Conservation (phyloP, 108 stramenopile species). For the Cyclotella cryptica region DNA sequence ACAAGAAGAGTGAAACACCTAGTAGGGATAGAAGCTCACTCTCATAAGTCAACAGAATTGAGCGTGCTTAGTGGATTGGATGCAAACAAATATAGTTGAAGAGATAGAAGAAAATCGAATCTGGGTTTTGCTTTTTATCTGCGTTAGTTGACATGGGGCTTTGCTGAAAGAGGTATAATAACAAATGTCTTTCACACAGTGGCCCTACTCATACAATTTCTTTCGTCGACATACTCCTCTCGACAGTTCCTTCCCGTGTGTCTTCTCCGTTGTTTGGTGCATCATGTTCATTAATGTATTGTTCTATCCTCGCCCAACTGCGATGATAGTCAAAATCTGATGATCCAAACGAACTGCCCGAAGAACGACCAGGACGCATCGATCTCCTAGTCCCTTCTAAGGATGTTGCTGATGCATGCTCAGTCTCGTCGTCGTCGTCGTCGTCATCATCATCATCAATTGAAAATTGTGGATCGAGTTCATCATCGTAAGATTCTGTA, state of each 20-base stretch:
- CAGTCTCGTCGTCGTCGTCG: not conserved
- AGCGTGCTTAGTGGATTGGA: too few relatives aligned
- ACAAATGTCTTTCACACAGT: too few relatives aligned
- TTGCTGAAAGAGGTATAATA: too few relatives aligned
- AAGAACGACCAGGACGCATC: not conserved
- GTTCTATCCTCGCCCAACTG: conserved; percentile 32
- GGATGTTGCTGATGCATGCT: not conserved
- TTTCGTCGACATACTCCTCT: conserved; percentile 1
- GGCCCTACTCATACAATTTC: conserved; percentile 13
- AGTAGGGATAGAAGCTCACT: too few relatives aligned
- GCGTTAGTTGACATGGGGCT: too few relatives aligned
- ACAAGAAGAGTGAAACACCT: too few relatives aligned
- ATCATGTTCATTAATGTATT: conserved; percentile 23
- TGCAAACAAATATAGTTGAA: too few relatives aligned
- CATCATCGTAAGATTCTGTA: conserved; percentile 12
- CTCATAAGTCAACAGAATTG: too few relatives aligned
- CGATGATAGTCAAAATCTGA: not conserved
- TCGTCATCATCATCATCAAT: conserved; percentile 12
- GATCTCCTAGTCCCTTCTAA: not conserved
- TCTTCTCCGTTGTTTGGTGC: not conserved
- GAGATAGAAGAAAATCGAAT: too few relatives aligned
- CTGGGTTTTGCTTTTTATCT: too few relatives aligned
- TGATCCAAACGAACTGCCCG: conserved; percentile 1
- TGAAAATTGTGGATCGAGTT: conserved; percentile 8
- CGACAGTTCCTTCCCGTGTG: not conserved